A percentile compares a stretch with the other conserved stretches of the same genome.
Evolutionary conservation across 345 rosid genomes (phyloP).

Genomic region (Rhizophora apiculata): DNA sequence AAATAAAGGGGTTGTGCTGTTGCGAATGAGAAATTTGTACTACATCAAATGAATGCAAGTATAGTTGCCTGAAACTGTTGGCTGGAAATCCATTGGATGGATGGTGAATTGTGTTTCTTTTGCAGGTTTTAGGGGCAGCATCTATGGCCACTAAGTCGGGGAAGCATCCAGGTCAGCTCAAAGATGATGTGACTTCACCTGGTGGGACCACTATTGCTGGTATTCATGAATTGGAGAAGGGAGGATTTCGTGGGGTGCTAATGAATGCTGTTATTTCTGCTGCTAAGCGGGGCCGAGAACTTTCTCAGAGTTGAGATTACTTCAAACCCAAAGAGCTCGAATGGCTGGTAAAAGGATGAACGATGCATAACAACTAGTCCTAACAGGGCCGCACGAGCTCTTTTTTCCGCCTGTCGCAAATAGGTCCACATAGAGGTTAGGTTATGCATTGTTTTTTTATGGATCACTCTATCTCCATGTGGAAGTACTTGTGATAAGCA

Average conservation of each 20-base stretch:
- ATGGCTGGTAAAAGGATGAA: background rate
- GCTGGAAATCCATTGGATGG: background rate
- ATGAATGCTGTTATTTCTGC: conserved; percentile 96
- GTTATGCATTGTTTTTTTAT: too few species aligned
- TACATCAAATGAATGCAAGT: too few species aligned
- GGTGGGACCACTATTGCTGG: conserved; percentile 94
- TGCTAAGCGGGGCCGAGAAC: conserved; percentile 63
- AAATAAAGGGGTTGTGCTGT: too few species aligned
- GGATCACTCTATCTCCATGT: too few species aligned
- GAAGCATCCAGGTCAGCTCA: conserved; percentile 88
- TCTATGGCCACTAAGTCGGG: conserved; percentile 67
- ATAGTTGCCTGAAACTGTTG: background rate
- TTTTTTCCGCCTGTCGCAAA: too few species aligned
- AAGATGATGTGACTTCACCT: conserved; percentile 87
- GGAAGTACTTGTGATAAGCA: too few species aligned
- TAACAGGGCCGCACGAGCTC: too few species aligned
- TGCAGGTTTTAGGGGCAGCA: conserved; percentile 92
- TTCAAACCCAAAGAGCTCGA: background rate
- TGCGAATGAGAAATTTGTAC: too few species aligned
- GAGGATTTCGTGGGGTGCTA: conserved; percentile 67
- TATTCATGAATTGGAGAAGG: conserved; percentile 86
- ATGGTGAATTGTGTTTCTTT: background rate
- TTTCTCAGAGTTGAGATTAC: conserved; percentile 43
- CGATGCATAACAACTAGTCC: too few species aligned
- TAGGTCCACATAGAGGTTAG: too few species aligned